Percentiles rank a stretch among this genome's conserved stretches.
Conservation (phyloP, 2,329 filamentous ascomycete genomes). For the Colletotrichum navitas region DNA sequence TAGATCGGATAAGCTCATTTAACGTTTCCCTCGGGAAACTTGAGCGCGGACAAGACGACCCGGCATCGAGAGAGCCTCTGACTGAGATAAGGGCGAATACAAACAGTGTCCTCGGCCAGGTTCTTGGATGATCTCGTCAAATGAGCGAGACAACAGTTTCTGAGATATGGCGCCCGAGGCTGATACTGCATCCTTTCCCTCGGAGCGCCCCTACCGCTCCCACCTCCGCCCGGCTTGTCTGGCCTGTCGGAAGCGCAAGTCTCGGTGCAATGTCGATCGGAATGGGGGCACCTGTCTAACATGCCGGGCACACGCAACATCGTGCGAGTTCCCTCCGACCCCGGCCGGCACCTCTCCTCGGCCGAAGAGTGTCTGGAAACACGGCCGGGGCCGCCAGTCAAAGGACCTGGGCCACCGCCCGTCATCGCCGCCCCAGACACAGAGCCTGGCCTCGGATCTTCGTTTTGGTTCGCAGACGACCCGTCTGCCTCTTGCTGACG, state of each 20-base stretch:
- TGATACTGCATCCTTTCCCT: constrained; percentile 18
- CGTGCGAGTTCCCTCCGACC: constrained; percentile 63
- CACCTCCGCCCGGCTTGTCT: constrained; percentile 72
- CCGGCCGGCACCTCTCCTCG: constrained; percentile 20
- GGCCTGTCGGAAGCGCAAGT: constrained; percentile 71
- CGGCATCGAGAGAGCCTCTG: not conserved
- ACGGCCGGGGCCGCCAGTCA: constrained; percentile 8
- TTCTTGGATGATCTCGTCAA: not conserved
- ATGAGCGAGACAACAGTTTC: fast-evolving
- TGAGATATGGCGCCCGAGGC: constrained; percentile 20
- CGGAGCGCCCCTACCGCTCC: constrained; percentile 68
- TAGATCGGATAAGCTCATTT: not conserved
- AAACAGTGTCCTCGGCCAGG: constrained; percentile 17
- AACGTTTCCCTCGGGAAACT: constrained; percentile 10
- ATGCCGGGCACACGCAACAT: constrained; percentile 69
- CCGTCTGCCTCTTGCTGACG: constrained; percentile 23
- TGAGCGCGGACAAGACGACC: not conserved
- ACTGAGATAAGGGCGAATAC: constrained; percentile 9
- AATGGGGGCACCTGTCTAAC: constrained; percentile 66
- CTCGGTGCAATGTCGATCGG: constrained; percentile 70
- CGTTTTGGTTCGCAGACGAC: not conserved
- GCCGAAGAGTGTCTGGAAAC: constrained; percentile 32
- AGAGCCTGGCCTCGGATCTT: constrained; percentile 13
- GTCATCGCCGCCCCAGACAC: not conserved
- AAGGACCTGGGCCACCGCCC: constrained; percentile 13